A percentile compares a stretch with the other conserved stretches of the same genome.
Conservation (phyloP, 495 filamentous ascomycete species). For the Oidiodendron maius region DNA sequence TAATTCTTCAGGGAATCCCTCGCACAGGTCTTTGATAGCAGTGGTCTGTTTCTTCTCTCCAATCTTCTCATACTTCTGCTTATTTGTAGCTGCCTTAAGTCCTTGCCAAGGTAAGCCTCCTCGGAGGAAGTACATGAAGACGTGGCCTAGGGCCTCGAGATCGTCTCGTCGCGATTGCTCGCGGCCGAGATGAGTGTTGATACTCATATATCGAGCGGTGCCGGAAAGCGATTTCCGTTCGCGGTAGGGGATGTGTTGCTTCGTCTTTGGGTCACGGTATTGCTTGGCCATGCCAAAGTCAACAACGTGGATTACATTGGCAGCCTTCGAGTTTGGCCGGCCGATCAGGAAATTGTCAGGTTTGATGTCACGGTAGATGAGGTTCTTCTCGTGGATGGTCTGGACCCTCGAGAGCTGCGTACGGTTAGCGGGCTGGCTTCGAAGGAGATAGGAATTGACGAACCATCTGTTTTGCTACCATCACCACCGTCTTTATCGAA, state of each 20-base stretch:
- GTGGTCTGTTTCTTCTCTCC: conserved; percentile 99
- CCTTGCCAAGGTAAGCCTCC: conserved; percentile 98
- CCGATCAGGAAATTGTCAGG: conserved; percentile 99
- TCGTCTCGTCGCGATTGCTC: conserved; percentile 97
- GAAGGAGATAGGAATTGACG: conserved; percentile 19
- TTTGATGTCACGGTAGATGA: conserved; percentile 99
- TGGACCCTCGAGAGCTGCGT: conserved; percentile 87
- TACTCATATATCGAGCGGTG: conserved; percentile 98
- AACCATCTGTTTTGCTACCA: conserved; percentile 99
- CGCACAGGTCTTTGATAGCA: conserved; percentile 92
- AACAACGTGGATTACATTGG: conserved; percentile 98
- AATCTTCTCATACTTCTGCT: conserved; percentile 99
- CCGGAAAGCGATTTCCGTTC: conserved; percentile 97
- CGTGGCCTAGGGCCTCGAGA: conserved; percentile 91
- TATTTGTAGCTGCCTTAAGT: conserved; percentile 97
- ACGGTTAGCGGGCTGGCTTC: conserved; percentile 5
- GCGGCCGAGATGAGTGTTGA: conserved; percentile 96
- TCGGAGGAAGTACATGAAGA: conserved; percentile 99
- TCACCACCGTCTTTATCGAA: conserved; percentile 94
- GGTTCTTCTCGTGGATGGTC: conserved; percentile 99
- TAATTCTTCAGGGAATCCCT: conserved; percentile 96
- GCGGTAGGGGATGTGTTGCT: conserved; percentile 98
- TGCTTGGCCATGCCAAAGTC: conserved; percentile 99
- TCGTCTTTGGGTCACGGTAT: conserved; percentile 97
- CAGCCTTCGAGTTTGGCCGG: conserved; percentile 82